Percentiles rank a stretch among this genome's conserved stretches.
Evolutionary conservation across 495 filamentous ascomycete species (phyloP).

Genomic region (Podospora sp.): DNA sequence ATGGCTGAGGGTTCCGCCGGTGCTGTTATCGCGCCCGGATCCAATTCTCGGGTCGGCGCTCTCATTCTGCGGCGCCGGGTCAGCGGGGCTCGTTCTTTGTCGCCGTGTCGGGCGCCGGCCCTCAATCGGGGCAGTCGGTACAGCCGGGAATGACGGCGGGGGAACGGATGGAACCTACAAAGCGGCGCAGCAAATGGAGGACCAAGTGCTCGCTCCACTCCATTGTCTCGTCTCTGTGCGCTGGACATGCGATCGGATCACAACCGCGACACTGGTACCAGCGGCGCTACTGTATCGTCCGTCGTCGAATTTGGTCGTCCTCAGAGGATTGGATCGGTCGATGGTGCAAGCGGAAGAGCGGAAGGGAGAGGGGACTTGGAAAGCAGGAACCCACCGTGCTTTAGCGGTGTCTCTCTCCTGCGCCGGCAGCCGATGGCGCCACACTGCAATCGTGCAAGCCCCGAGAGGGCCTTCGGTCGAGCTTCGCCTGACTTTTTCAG

Average conservation of each 20-base stretch:
- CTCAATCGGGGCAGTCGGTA: neutral
- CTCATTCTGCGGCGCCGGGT: constrained; percentile 26
- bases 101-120: neutral
- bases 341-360: neutral
- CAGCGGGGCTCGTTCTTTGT: neutral
- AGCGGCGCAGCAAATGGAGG: neutral
- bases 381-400: constrained; percentile 3
- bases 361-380: neutral
- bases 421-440: constrained; percentile 10
- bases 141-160: neutral
- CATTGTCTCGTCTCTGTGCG: constrained; percentile 16
- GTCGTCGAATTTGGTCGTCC: neutral
- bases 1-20: constrained; percentile 32
- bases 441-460: constrained; percentile 7
- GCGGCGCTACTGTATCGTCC: constrained; percentile 5
- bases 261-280: constrained; percentile 5
- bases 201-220: constrained; percentile 10
- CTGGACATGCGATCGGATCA: constrained; percentile 1
- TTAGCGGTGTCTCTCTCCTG: constrained; percentile 14
- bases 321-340: neutral
- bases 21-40: constrained; percentile 33
- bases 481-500: neutral
- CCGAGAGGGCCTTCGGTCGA: neutral
- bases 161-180: constrained; percentile 1
- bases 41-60: constrained; percentile 34